Evolutionary conservation across 73 alveolate species (phyloP), one percentile per base, ranked within the genome.

Genomic region (Paramecium biaurelia): DNA sequence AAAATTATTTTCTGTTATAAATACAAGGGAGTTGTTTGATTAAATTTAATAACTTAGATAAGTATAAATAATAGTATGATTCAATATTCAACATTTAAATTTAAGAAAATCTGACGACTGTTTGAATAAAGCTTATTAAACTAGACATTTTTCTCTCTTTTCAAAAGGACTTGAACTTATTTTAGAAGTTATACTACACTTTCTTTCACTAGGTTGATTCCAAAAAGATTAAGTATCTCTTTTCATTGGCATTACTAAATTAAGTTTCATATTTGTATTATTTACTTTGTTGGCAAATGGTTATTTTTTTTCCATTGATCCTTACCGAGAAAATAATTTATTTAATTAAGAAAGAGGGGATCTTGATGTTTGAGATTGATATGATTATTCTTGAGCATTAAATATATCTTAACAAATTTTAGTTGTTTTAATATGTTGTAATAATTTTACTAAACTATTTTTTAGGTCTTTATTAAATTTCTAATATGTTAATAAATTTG

Each of bases 161-260:
- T 63, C 84, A 63, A 23, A 63, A 11, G 84, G 84, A 63, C 84
- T 63, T 23, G 41, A 32, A 26, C 47, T 63, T 53, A 53, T 53
- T 53, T 53, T 53, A 5, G 68, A 53, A 63, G 84, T 32, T 6
- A 63, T 14, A 63, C 84, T 63, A 63, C 84, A 63, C 45, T 63
- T 63, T 63, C 84, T 63, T 30, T 63, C 84, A 63, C 84, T 63
- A 12, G 84, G 84, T 63, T 63, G 47, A 63, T 63, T 63, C 84
- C 84, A 63, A 63, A 63, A 63, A 11, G 84, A 63, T 32, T 63
- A 63, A 14, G 84, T 63, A 24, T 63, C 84, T 63, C 84, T 63
- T 63, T 32, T 63, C 26, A 32, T 12, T 63, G 84, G 84, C 45
- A 63, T 30, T 20, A 63, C 21, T 26, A 63, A 30, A 26, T 63